Base-by-base conservation (phyloP, 352 stramenopile species). In the Globisporangium parvum region DNA sequence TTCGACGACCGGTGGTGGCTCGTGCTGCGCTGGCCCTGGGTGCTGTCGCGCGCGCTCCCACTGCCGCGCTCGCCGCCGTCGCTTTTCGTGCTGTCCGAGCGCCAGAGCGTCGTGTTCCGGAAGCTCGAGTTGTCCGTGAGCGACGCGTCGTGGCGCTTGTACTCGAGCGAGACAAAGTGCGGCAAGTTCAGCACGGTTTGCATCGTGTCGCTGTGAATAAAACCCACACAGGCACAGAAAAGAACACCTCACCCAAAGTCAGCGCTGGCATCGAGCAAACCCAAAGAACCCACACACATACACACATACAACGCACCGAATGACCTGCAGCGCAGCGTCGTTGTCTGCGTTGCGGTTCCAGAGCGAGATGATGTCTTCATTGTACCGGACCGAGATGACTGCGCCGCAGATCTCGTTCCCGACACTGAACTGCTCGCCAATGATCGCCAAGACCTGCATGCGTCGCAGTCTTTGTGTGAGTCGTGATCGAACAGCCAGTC, bases 321-420 rank as follows among this genome's bases (percentile, higher is more conserved):
- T 94, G 50, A 76, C 81, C 49, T 86, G 88, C 63, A 84, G 88
- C 20, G 87, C 84, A 59, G 95, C 88, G 51, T 83, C 89, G 73
- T 97, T 97, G 69, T 96, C 87, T 41, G 91, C 87, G 59, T 95
- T 97, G 53, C 88, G 85, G 72, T 97, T 97, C 91, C 91, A 98
- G 26, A 98, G 81, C 53, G 88, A 96, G 51, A 98, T 95, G 62
- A 97, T 92, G 67, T 97, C 91, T 70, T 98, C 91, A 59, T 91
- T 96, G 68, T 92, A 93, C 18, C 90, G 88, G 35, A 96, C 85
- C 31, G 86, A 96, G 57, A 96, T 88, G 46, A 96, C 87, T 47
- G 88, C 88, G 11, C 88, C 88, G 49, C 86, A 96, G 40, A 98
- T 96, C 59, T 98, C 91, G 53, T 96, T 95, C 26, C 88, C 91